A percentile compares a stretch with the other conserved stretches of the same genome.
Evolutionary conservation across 192 early-diverging fungal species (phyloP).

Genomic region (Linnemannia hyalina): DNA sequence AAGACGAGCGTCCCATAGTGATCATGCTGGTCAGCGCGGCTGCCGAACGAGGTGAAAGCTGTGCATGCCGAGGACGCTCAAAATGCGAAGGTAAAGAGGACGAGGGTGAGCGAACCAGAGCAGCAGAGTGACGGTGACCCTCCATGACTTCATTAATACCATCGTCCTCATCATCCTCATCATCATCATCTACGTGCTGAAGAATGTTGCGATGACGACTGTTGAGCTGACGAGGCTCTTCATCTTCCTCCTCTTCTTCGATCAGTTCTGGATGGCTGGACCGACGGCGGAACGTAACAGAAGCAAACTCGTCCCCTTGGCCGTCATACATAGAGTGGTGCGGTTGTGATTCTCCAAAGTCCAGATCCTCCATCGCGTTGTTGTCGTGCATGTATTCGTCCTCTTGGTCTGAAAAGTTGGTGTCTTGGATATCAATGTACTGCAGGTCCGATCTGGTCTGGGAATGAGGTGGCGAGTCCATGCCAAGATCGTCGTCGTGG

Average conservation of each 20-base stretch:
- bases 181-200: neutral
- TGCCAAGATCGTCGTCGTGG: constrained; percentile 16
- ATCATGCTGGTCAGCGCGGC: constrained; percentile 31
- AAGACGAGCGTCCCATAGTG: constrained; percentile 2
- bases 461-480: constrained; percentile 6
- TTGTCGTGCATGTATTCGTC: constrained; percentile 6
- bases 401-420: neutral
- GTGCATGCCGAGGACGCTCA: constrained; percentile 43
- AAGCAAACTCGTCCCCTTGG: constrained; percentile 22
- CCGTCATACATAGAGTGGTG: neutral
- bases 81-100: constrained; percentile 10
- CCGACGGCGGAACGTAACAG: neutral
- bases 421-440: constrained; percentile 2
- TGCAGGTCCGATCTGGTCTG: neutral
- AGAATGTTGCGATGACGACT: neutral
- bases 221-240: neutral
- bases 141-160: constrained; percentile 33
- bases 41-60: constrained; percentile 38
- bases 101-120: neutral
- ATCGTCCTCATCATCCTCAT: constrained; percentile 34
- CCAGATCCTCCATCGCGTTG: constrained; percentile 9
- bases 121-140: constrained; percentile 8
- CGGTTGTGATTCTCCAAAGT: neutral
- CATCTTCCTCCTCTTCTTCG: constrained; percentile 15
- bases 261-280: constrained; percentile 7